phyloP scores from a whole-genome alignment of 2,329 filamentous ascomycete species.

The Clonostachys solani region DNA sequence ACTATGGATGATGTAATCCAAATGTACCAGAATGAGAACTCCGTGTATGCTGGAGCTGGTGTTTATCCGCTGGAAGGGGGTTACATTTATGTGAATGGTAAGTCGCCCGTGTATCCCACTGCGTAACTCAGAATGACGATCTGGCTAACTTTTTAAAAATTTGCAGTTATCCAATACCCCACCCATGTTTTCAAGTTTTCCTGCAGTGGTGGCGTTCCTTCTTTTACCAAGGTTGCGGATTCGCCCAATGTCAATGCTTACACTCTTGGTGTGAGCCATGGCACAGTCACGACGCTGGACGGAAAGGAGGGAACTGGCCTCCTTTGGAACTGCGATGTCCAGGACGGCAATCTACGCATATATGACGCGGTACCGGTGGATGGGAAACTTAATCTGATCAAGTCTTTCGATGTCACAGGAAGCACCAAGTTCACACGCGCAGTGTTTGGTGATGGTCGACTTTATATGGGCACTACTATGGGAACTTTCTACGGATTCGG shows the following conservation, averaged over 20 bases:
- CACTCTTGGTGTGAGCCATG: constrained; percentile 51
- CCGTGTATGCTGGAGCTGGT: constrained; percentile 40
- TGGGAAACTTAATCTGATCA: constrained; percentile 39
- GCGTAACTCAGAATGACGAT: too few species aligned
- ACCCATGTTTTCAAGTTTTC: constrained; percentile 56
- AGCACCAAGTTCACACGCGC: constrained; percentile 53
- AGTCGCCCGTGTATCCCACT: too few species aligned
- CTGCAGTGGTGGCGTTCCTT: constrained; percentile 43
- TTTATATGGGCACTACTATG: constrained; percentile 46
- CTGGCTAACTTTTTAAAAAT: too few species aligned
- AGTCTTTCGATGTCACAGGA: constrained; percentile 44
- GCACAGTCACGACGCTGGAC: constrained; percentile 50
- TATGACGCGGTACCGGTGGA: constrained; percentile 46
- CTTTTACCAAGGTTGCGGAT: constrained; percentile 48
- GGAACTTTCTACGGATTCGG: constrained; percentile 53
- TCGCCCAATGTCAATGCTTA: constrained; percentile 44
- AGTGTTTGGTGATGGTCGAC: constrained; percentile 51
- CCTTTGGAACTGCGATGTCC: constrained; percentile 51
- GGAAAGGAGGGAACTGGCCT: constrained; percentile 50
- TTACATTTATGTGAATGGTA: constrained; percentile 38
- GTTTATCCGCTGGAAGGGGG: constrained; percentile 44
- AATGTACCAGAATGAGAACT: constrained; percentile 35
- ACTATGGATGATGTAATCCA: constrained; percentile 37
- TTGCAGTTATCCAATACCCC: constrained; percentile 45
- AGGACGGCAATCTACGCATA: constrained; percentile 45